These are phyloP conservation scores for Candida dendrica DNA, from an alignment of 805 yeast genomes.

Conservation along the genomic window DNA sequence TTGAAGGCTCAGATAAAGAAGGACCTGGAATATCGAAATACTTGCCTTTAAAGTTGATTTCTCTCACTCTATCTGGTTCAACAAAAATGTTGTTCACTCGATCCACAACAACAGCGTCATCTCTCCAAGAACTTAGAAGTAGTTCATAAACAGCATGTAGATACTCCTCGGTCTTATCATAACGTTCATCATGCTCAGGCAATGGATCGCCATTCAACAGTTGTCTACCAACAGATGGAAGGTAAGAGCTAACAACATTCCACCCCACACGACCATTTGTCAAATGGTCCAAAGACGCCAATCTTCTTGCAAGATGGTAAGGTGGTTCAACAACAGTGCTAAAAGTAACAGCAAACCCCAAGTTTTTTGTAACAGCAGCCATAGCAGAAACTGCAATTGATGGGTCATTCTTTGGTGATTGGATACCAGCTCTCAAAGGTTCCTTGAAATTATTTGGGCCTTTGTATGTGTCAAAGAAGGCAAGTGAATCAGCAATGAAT, in stretches of 20 bases:
- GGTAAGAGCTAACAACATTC: constrained; percentile 33
- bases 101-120: constrained; percentile 21
- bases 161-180: constrained; percentile 31
- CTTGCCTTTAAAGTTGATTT: constrained; percentile 29
- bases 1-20: constrained; percentile 28
- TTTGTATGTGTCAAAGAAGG: constrained; percentile 30
- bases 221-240: constrained; percentile 32
- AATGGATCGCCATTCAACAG: constrained; percentile 25
- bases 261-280: constrained; percentile 35
- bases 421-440: constrained; percentile 14
- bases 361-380: constrained; percentile 31
- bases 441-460: constrained; percentile 9
- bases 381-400: constrained; percentile 29
- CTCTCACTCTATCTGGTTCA: constrained; percentile 27
- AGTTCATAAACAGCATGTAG: constrained; percentile 30
- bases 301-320: constrained; percentile 30
- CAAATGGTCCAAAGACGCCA: constrained; percentile 34
- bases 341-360: constrained; percentile 32
- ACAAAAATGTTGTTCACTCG: constrained; percentile 19
- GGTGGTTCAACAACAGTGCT: constrained; percentile 34
- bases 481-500: constrained; percentile 31
- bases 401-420: constrained; percentile 31
- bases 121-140: constrained; percentile 31
- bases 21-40: constrained; percentile 33
- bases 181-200: constrained; percentile 33